Percentiles rank a stretch among this genome's conserved stretches.
phyloP scores from a whole-genome alignment of 2,329 filamentous ascomycete genomes.

The Neofusicoccum ribis region DNA sequence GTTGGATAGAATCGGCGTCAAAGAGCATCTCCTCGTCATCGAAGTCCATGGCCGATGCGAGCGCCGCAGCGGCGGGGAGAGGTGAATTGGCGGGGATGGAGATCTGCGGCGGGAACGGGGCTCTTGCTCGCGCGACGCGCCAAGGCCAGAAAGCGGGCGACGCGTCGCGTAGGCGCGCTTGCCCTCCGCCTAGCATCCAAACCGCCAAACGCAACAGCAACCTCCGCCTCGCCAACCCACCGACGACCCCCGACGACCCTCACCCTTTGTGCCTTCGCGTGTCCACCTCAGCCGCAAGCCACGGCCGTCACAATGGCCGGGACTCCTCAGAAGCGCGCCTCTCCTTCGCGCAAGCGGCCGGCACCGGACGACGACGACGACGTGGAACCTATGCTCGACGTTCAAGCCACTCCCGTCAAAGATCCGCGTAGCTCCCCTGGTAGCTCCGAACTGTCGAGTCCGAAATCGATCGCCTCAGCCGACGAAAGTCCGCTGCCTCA shows the following conservation, averaged over 20 bases:
- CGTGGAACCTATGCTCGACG: constrained; percentile 21
- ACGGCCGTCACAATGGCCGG: constrained; percentile 30
- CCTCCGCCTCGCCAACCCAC: background rate
- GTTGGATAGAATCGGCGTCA: background rate
- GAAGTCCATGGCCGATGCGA: background rate
- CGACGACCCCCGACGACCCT: background rate
- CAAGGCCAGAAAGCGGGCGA: background rate
- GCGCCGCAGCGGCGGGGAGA: background rate
- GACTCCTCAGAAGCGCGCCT: constrained; percentile 16
- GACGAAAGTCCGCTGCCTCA: constrained; percentile 22
- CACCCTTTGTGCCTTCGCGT: background rate
- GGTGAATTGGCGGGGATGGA: background rate
- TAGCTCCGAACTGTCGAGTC: constrained; percentile 33
- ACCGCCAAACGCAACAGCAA: background rate
- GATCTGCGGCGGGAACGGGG: background rate
- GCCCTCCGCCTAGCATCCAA: background rate
- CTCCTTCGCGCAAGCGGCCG: constrained; percentile 35
- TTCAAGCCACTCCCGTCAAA: constrained; percentile 27
- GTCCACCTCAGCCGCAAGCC: background rate
- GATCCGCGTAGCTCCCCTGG: constrained; percentile 26
- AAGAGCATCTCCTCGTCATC: constrained; percentile 35
- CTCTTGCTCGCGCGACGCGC: background rate
- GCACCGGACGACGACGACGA: constrained; percentile 33
- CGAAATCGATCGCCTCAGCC: constrained; percentile 34
- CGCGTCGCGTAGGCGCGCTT: constrained; percentile 12